Evolutionary conservation across 2,329 filamentous ascomycete species (phyloP).

Genomic region (Colletotrichum filicis): DNA sequence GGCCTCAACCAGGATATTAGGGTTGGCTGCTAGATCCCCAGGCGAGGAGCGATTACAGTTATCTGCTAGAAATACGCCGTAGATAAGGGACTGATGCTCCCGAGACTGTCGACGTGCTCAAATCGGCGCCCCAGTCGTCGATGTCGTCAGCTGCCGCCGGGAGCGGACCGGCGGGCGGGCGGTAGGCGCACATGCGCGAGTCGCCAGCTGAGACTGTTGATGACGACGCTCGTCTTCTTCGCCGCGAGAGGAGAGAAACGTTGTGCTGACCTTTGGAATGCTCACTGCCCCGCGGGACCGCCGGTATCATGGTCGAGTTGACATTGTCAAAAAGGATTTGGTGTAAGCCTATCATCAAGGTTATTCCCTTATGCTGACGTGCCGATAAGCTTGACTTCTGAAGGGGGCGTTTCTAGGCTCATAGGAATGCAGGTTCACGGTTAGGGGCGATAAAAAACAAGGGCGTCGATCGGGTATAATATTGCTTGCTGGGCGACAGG

Average conservation of each 20-base stretch:
- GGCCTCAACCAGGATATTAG: too few species aligned
- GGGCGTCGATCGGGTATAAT: constrained; percentile 48
- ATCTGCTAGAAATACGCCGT: too few species aligned
- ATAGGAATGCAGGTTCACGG: constrained; percentile 47
- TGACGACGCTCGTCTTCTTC: constrained; percentile 53
- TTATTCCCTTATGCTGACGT: constrained; percentile 33
- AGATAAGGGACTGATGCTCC: constrained; percentile 48
- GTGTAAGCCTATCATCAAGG: constrained; percentile 35
- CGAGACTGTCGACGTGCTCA: constrained; percentile 52
- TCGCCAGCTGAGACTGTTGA: constrained; percentile 62
- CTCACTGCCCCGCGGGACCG: constrained; percentile 52
- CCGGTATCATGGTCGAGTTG: constrained; percentile 58
- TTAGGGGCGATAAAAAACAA: constrained; percentile 48
- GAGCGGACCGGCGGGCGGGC: constrained; percentile 62
- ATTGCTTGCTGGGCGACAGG: constrained; percentile 55
- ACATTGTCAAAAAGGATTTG: constrained; percentile 55
- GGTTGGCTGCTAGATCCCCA: too few species aligned
- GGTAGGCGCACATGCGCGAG: constrained; percentile 45
- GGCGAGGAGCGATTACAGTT: too few species aligned
- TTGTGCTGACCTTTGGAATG: constrained; percentile 50
- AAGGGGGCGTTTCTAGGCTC: constrained; percentile 39
- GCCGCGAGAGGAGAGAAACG: constrained; percentile 49
- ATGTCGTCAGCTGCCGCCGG: constrained; percentile 59
- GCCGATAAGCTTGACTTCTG: constrained; percentile 49
- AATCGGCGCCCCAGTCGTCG: constrained; percentile 53